phyloP scores from a whole-genome alignment of 2,329 filamentous ascomycete species.

The Blastomyces gilchristii region DNA sequence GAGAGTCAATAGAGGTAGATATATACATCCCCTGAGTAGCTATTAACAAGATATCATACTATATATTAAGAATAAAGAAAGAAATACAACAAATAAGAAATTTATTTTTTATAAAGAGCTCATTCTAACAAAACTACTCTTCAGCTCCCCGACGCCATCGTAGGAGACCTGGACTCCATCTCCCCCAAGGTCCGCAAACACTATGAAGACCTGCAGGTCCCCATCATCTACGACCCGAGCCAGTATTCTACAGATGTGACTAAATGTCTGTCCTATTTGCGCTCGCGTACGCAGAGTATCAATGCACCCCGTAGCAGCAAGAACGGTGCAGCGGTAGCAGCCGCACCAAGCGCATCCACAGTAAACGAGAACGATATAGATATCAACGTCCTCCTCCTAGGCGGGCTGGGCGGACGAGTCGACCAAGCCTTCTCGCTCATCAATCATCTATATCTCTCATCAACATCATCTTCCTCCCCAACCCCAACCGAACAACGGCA shows the following conservation, averaged over 20 bases:
- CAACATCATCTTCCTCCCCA: conserved; percentile 3
- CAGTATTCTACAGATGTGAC: conserved; percentile 86
- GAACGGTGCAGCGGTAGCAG: background rate
- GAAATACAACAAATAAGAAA: background rate
- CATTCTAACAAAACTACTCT: background rate
- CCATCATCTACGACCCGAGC: conserved; percentile 61
- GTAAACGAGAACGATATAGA: conserved; percentile 17
- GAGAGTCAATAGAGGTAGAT: conserved; percentile 26
- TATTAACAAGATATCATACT: background rate
- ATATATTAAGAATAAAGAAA: background rate
- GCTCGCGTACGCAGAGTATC: conserved; percentile 25
- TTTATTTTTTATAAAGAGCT: background rate
- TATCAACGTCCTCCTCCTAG: conserved; percentile 65
- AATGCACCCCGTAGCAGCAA: conserved; percentile 11
- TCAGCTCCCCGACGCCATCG: conserved; percentile 57
- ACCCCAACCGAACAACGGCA: conserved; percentile 27
- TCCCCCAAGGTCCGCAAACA: conserved; percentile 50
- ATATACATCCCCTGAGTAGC: background rate
- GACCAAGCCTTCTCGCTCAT: conserved; percentile 87
- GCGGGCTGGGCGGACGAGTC: conserved; percentile 78
- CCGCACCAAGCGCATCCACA: background rate
- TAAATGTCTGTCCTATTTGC: conserved; percentile 61
- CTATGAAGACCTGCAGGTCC: conserved; percentile 52
- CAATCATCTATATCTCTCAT: conserved; percentile 59
- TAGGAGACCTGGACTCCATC: conserved; percentile 88